These are phyloP conservation scores for Acorus calamus DNA, from an alignment of 106 monocot species.

Conservation along the genomic window DNA sequence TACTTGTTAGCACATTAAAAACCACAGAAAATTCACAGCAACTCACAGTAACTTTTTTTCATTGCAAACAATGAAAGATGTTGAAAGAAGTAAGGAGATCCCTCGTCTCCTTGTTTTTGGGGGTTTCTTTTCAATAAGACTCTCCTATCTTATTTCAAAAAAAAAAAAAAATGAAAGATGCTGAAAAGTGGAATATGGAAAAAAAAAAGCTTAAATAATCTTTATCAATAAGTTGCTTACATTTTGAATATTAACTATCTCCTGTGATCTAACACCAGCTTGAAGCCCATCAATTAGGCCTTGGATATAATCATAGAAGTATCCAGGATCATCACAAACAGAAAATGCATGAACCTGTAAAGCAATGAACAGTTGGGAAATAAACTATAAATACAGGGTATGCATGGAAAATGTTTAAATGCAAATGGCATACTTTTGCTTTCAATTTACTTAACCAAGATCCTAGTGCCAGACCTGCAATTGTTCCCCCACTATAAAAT, in stretches of 20 bases:
- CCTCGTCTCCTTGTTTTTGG: too few relatives aligned
- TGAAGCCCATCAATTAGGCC: constrained; percentile 82
- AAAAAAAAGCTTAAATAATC: neutral
- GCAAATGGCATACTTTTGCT: constrained; percentile 46
- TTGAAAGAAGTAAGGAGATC: too few relatives aligned
- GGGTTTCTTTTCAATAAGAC: too few relatives aligned
- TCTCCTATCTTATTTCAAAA: neutral
- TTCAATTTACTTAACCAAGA: constrained; percentile 73
- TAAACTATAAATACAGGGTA: neutral
- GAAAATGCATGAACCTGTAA: constrained; percentile 88
- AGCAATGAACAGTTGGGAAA: neutral
- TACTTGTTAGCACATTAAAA: too few relatives aligned
- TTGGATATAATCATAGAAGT: constrained; percentile 79
- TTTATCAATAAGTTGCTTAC: constrained; percentile 25
- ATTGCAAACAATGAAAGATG: too few relatives aligned
- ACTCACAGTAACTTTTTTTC: too few relatives aligned
- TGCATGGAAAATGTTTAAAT: neutral
- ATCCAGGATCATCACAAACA: constrained; percentile 90
- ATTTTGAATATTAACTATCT: constrained; percentile 66
- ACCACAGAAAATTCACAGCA: too few relatives aligned
- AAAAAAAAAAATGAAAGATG: neutral
- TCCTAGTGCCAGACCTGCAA: constrained; percentile 84
- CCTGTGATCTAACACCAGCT: constrained; percentile 55
- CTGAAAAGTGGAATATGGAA: too few relatives aligned
- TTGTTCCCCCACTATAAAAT: constrained; percentile 75